phyloP scores from a whole-genome alignment of 2,329 filamentous ascomycete species.

The Lasiodiplodia sp. region DNA sequence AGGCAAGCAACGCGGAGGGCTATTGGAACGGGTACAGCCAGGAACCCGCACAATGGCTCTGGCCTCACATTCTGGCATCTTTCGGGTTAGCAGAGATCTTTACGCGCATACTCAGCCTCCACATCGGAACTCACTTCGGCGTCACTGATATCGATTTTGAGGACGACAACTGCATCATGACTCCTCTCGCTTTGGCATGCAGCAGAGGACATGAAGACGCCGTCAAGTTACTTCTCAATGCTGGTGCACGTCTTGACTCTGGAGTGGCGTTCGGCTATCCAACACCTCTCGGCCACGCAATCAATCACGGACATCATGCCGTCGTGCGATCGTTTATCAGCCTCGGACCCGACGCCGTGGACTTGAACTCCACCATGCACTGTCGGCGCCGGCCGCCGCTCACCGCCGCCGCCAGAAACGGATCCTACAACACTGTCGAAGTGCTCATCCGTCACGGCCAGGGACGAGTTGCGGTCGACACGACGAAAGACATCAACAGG shows the following conservation, averaged over 20 bases:
- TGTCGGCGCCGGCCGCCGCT: neutral
- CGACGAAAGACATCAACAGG: neutral
- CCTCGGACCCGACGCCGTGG: neutral
- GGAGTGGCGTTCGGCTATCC: neutral
- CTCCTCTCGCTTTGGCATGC: neutral
- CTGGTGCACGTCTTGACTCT: neutral
- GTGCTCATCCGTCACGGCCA: neutral
- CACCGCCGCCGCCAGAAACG: neutral
- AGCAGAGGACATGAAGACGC: neutral
- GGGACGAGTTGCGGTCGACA: neutral
- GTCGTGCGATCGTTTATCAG: neutral
- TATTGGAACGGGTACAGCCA: neutral
- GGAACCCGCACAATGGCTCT: neutral
- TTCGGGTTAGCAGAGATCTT: neutral
- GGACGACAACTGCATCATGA: neutral
- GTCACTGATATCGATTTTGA: neutral
- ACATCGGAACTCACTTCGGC: neutral
- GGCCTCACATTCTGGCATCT: neutral
- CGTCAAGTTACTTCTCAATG: neutral
- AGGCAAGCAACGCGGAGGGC: neutral
- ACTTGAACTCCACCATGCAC: neutral
- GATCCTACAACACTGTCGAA: neutral
- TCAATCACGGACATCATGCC: neutral
- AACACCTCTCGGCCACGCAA: constrained; percentile 1
- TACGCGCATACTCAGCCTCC: neutral